Base-by-base conservation (phyloP, 2,329 filamentous ascomycete genomes). In the Nemania diffusa region DNA sequence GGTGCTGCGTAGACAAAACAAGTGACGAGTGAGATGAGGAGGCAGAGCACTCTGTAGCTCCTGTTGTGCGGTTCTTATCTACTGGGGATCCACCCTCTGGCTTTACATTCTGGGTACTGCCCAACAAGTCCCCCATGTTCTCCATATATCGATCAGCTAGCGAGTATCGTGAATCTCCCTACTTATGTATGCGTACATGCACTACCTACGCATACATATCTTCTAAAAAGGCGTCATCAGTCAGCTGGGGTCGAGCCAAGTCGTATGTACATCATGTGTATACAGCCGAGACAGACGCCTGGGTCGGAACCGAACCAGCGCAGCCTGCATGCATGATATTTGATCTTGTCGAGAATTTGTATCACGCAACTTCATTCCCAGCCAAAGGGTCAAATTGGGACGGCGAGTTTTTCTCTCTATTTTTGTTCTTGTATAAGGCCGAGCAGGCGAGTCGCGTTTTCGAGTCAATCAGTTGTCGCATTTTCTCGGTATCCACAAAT, bases 31-130 rank as follows among this genome's bases (percentile, higher is more conserved):
- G 32, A 62, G 29, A 29, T 59, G 27, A 56, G 27, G 27, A 56
- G 27, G 37, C 26, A 46, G 42, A 51, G n/a, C 27, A 42, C 6
- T 3, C 9, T 6, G n/a, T n/a, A n/a, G 20, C 29, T 46, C 44
- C 55, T 58, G 53, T 52, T 52, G 64, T n/a, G 22, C 20, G 67
- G 64, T 59, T 69, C 75, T 76, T 75, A 76, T 77, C 75, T 74
- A 64, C 66, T 69, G 69, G 63, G 51, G 63, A 44, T 52, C 64
- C 58, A 62, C 65, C 57, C 63, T 70, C 62, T 63, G 60, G 51
- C 44, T 69, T 68, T 71, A 60, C 63, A 65, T 69, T 71, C 69
- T 68, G 68, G 22, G 13, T 22, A 29, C 34, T 20, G 34, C 27
- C n/a, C 42, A 42, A 24, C 60, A 5, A 52, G 42, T 26, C 51